These are phyloP conservation scores for Trifolium subterraneum DNA, from an alignment of 306 rosid species.

Conservation along the genomic window DNA sequence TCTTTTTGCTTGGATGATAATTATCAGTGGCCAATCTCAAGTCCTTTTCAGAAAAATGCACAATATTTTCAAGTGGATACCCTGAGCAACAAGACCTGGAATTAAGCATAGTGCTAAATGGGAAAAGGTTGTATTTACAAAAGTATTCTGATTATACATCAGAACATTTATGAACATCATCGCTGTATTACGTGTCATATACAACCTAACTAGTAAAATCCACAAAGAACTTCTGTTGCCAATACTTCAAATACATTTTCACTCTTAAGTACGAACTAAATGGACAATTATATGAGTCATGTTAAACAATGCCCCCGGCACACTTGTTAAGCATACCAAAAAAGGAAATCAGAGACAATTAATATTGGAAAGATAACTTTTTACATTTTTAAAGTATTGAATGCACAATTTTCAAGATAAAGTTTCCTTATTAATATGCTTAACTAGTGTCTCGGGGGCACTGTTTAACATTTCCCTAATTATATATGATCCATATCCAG, in stretches of 20 bases:
- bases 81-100: conserved; percentile 54
- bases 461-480: too few species aligned
- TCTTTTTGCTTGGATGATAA: conserved; percentile 71
- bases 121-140: conserved; percentile 13
- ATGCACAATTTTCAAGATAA: too few species aligned
- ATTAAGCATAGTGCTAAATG: conserved; percentile 25
- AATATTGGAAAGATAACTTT: too few species aligned
- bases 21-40: conserved; percentile 77
- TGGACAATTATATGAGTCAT: too few species aligned
- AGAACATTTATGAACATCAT: conserved; percentile 26
- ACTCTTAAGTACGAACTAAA: too few species aligned
- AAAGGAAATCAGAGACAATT: too few species aligned
- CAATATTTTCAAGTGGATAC: conserved; percentile 61
- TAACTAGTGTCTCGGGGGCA: too few species aligned
- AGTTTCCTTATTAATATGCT: too few species aligned
- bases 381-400: too few species aligned
- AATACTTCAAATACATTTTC: too few species aligned
- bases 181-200: background rate
- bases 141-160: conserved; percentile 26
- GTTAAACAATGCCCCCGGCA: too few species aligned
- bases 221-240: background rate
- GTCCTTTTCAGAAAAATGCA: conserved; percentile 66
- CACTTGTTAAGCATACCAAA: too few species aligned
- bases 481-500: background rate
- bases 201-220: conserved; percentile 24